Evolutionary conservation across 2,329 filamentous ascomycete genomes (phyloP).

Genomic region (Aspergillus sp.): DNA sequence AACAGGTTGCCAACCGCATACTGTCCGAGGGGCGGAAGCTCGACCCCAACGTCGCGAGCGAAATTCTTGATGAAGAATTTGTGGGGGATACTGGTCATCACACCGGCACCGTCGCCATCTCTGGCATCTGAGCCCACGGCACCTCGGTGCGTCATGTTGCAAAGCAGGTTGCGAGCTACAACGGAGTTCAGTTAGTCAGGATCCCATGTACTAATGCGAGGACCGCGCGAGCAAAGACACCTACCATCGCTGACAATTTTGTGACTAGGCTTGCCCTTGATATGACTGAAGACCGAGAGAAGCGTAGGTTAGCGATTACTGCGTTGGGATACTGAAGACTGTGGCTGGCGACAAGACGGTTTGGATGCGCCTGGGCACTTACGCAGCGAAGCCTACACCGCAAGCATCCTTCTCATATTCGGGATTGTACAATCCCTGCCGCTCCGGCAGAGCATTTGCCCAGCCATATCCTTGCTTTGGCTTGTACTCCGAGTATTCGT

Average conservation of each 20-base stretch:
- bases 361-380: slow-evolving; percentile 40
- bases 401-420: slow-evolving; percentile 98
- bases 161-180: slow-evolving; percentile 84
- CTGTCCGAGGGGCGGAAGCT: slow-evolving; percentile 83
- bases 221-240: slow-evolving; percentile 30
- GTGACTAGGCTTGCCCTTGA: slow-evolving; percentile 95
- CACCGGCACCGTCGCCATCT: slow-evolving; percentile 96
- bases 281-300: slow-evolving; percentile 64
- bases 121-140: slow-evolving; percentile 96
- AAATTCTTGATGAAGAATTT: slow-evolving; percentile 99
- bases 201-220: slow-evolving; percentile 30
- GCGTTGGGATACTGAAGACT: too few species aligned
- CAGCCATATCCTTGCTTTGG: slow-evolving; percentile 73
- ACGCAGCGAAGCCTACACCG: slow-evolving; percentile 98
- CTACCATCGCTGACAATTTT: slow-evolving; percentile 98
- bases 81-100: slow-evolving; percentile 99
- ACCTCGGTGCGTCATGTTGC: slow-evolving; percentile 99
- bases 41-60: slow-evolving; percentile 82
- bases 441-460: slow-evolving; percentile 92
- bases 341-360: background rate
- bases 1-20: slow-evolving; percentile 98
- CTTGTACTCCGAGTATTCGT: slow-evolving; percentile 55
- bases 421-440: slow-evolving; percentile 98
- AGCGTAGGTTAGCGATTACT: slow-evolving; percentile 14
- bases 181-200: slow-evolving; percentile 1